Base-by-base conservation (phyloP, 1,284 basidiomycete species). In the Ganoderma lucidum region DNA sequence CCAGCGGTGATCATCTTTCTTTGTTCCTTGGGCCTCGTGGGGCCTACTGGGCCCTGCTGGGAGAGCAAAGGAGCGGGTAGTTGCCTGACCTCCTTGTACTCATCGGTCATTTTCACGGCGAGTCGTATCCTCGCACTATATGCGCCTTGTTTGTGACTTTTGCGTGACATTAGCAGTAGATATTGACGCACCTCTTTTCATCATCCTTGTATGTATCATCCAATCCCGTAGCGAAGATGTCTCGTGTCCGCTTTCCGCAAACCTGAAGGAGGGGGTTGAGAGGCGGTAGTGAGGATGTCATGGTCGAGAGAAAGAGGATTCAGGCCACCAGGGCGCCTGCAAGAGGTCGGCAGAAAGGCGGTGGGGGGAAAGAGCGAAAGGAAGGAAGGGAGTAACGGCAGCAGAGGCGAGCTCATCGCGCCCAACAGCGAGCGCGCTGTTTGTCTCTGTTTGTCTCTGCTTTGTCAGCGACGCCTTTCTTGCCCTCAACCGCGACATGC, bases 11-110 rank as follows among this genome's bases (percentile, higher is more conserved):
- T 92, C 76, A 89, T 86, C 79, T 91, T 94, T 70, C 87, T 82
- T 70, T 82, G 80, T 73, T 85, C 85, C 68, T 85, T 87, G 45
- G 92, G 93, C 65, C 90, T 85, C 65, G 91, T 87, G 0, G 95
- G 95, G 0, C 94, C 96, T 3, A 95, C 89, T 0, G 88, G 85
- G 0, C 89, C 92, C 72, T 97, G 95, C 73, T 97, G 96, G 0
- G 91, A 84, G 23, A 95, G 83, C 44, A 99, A 83, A 1, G 94
- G 89, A 3, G 94, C 83, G 0, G 97, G 97, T 1, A 99, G 89
- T 42, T 91, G 88, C 79, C 94, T 94, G 75, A 90, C 95, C 78
- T 98, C 91, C 67, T 87, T 87, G 81, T 97, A 99, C 81, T 99
- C 97, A 82, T 92, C 85, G 76, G 90, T 80, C 81, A 94, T 90